These are phyloP conservation scores for Gremmenia infestans DNA, from an alignment of 2,329 filamentous ascomycete genomes.

Conservation along the genomic window DNA sequence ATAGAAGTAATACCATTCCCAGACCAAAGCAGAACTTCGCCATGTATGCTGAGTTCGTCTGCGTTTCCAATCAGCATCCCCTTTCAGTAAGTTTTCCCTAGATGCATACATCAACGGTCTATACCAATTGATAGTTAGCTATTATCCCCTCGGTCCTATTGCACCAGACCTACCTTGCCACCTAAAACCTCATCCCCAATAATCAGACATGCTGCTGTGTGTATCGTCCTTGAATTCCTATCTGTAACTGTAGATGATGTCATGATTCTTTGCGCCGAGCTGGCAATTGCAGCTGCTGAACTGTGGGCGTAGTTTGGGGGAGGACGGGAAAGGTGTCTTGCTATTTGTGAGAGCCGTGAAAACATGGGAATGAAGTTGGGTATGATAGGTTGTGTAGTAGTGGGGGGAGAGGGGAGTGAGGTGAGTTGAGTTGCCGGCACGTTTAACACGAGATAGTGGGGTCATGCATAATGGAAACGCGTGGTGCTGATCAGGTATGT, in stretches of 20 bases:
- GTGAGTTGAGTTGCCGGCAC: not conserved
- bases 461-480: not conserved
- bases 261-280: constrained; percentile 35
- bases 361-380: constrained; percentile 54
- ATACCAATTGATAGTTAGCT: constrained; percentile 14
- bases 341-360: constrained; percentile 66
- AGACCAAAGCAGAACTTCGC: constrained; percentile 61
- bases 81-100: not conserved
- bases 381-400: not conserved
- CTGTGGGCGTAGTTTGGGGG: constrained; percentile 51
- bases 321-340: constrained; percentile 64
- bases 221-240: constrained; percentile 62
- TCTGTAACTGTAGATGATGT: constrained; percentile 44
- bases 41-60: constrained; percentile 61
- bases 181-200: constrained; percentile 97
- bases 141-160: constrained; percentile 24
- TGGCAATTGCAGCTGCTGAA: constrained; percentile 21
- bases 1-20: constrained; percentile 48
- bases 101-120: constrained; percentile 35
- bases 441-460: not conserved
- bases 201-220: constrained; percentile 86
- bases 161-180: constrained; percentile 65
- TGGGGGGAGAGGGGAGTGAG: not conserved
- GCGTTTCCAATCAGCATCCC: constrained; percentile 17
- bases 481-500: not conserved